Base-by-base conservation (phyloP, 208 protist species). In the Crithidia sp. region DNA sequence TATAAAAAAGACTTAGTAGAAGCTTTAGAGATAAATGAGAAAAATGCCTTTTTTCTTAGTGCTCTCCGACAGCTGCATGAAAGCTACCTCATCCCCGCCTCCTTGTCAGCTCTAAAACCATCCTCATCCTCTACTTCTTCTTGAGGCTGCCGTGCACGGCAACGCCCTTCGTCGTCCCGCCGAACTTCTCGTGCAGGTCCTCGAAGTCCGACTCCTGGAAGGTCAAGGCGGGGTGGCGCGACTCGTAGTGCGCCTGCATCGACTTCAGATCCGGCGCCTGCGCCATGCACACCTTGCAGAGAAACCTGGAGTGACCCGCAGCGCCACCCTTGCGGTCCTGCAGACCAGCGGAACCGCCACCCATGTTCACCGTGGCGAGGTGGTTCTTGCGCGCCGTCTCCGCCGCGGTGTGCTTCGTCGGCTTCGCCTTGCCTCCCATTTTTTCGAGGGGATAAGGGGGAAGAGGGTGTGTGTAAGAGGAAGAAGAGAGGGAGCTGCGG, bases 351-450 rank as follows among this genome's bases (percentile, higher is more conserved):
- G 81, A 56, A 49, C 88, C 88, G 45, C 88, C 88, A 47, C 88
- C 88, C 85, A 89, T 90, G 77, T 93, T 93, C 39, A 76, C 77
- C 43, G 74, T 93, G 8, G 88, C 88, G 28, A 90, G 73, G 62
- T 85, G 63, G 59, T 85, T 87, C 85, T 93, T 93, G 67, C 81
- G 78, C 17, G 83, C 83, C 69, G 82, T 90, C 76, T 93, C 85
- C 4, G 79, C 57, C 40, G 88, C 78, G 2, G 88, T 89, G 82
- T 93, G 88, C 85, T 93, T 93, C 58, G 82, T 93, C 36, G 88
- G 88, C 79, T 93, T 93, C 28, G 88, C 88, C 66, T 93, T 93
- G 64, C 88, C 88, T 76, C 85, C 85, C 88, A 93, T 93, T 56
- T 9, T 83, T 14, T 41, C 14, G 12, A 13, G 7, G n/a, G 16